Evolutionary conservation across 805 yeast genomes (phyloP).

Genomic region (Nakazawaea wickerhamii): DNA sequence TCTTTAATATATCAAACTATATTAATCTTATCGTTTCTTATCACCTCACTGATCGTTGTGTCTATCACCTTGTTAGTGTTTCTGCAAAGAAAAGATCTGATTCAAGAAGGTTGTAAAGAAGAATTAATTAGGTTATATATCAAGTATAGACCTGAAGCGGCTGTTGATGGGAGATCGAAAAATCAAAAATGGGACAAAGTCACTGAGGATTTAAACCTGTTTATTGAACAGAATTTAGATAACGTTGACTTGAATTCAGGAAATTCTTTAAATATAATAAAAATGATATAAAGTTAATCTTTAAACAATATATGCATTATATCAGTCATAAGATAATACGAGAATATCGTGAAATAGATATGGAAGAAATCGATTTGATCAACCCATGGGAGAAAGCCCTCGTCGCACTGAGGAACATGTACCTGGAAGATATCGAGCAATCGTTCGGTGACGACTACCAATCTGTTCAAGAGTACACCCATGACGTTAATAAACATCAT

Average conservation of each 20-base stretch:
- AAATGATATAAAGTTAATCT: neutral
- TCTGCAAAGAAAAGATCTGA: constrained; percentile 3
- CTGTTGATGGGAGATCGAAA: neutral
- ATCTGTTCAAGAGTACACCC: neutral
- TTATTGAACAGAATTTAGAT: neutral
- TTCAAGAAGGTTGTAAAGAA: neutral
- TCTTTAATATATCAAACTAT: neutral
- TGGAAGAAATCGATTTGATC: constrained; percentile 3
- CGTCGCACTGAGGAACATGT: constrained; percentile 6
- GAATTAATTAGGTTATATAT: constrained; percentile 4
- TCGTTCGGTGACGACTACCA: constrained; percentile 2
- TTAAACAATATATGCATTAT: constrained; percentile 1
- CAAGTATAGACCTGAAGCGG: constrained; percentile 7
- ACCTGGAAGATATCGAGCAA: constrained; percentile 5
- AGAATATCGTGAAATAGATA: constrained; percentile 3
- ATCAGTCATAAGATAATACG: constrained; percentile 2
- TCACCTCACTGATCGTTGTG: neutral
- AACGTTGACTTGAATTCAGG: neutral
- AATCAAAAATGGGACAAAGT: constrained; percentile 3
- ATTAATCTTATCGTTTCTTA: neutral
- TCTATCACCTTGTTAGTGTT: neutral
- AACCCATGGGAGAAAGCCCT: constrained; percentile 7
- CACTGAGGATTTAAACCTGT: constrained; percentile 1
- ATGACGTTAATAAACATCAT: neutral
- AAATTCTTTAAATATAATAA: neutral